Percentiles rank a stretch among this genome's conserved stretches.
Conservation (phyloP, 129 eudicot genomes). For the Erigeron canadensis region DNA sequence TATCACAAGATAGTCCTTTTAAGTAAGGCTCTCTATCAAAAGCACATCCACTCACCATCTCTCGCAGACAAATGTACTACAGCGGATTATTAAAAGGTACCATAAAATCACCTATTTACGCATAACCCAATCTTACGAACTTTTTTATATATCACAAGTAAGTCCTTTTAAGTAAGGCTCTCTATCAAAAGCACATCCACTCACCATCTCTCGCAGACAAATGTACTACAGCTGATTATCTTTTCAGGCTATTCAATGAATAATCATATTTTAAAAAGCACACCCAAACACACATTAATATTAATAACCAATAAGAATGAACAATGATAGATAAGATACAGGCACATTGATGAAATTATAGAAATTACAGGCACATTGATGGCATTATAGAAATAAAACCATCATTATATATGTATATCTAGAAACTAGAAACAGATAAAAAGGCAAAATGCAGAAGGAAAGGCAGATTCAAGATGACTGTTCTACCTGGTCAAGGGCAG, state of each 20-base stretch:
- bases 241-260: not conserved
- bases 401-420: conserved; percentile 9
- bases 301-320: not conserved
- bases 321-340: not conserved
- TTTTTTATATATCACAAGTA: too few relatives aligned
- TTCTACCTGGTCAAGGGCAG: conserved; percentile 96
- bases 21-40: too few relatives aligned
- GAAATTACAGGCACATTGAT: conserved; percentile 6
- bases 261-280: not conserved
- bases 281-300: not conserved
- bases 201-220: not conserved
- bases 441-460: conserved; percentile 1
- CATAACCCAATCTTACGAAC: not conserved
- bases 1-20: too few relatives aligned
- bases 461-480: conserved; percentile 5
- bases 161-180: too few relatives aligned
- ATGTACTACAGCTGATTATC: not conserved
- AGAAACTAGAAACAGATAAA: conserved; percentile 5
- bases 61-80: not conserved
- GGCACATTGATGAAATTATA: conserved; percentile 5
- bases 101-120: not conserved
- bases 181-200: not conserved
- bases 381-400: not conserved
- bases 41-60: not conserved
- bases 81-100: not conserved